These are phyloP conservation scores for Xylariaceae sp. DNA, from an alignment of 2,329 filamentous ascomycete species.

Conservation along the genomic window DNA sequence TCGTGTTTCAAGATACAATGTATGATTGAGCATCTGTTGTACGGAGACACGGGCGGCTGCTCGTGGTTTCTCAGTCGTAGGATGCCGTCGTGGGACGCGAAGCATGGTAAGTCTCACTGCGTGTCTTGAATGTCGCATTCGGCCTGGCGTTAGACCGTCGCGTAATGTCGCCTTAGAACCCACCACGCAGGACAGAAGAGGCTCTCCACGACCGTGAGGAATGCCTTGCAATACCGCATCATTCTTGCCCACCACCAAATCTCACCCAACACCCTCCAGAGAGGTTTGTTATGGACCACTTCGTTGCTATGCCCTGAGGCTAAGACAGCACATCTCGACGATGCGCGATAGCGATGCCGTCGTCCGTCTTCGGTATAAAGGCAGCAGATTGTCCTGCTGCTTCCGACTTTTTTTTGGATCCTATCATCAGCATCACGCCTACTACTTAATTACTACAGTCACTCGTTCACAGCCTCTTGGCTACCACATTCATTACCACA, in stretches of 20 bases:
- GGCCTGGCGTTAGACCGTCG: constrained; percentile 31
- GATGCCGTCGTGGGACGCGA: constrained; percentile 8
- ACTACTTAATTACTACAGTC: constrained; percentile 31
- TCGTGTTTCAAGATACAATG: no score
- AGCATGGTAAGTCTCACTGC: constrained; percentile 28
- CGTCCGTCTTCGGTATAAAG: constrained; percentile 40
- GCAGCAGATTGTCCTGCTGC: constrained; percentile 20
- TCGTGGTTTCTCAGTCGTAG: neutral
- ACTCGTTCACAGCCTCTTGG: constrained; percentile 36
- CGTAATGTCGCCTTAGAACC: constrained; percentile 11
- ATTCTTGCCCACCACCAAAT: constrained; percentile 32
- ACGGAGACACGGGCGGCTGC: no score
- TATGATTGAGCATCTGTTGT: no score
- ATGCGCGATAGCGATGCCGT: constrained; percentile 36
- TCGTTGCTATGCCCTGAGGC: constrained; percentile 18
- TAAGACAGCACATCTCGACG: constrained; percentile 23
- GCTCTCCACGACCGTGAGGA: constrained; percentile 28
- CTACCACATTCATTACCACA: constrained; percentile 36
- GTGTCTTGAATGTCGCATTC: constrained; percentile 16
- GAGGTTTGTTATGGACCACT: constrained; percentile 27
- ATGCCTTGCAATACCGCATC: constrained; percentile 38
- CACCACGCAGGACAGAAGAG: neutral
- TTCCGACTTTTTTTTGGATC: constrained; percentile 19
- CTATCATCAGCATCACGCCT: constrained; percentile 23
- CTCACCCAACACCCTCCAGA: neutral